Evolutionary conservation across 805 yeast genomes (phyloP).

Genomic region (Hanseniaspora jakobsenii): DNA sequence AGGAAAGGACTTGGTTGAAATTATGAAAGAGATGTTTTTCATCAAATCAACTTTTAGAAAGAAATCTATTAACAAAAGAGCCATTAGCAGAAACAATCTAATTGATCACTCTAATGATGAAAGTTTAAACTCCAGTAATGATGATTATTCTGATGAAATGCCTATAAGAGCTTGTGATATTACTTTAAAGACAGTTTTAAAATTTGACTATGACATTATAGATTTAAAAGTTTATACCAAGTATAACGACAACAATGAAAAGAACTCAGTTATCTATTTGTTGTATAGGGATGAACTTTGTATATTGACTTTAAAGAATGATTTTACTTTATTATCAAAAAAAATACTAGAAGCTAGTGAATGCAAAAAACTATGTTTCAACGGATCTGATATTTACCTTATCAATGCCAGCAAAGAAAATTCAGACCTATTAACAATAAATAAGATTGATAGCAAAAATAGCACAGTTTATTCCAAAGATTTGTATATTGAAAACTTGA

Average conservation of each 20-base stretch:
- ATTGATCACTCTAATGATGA: conserved; percentile 8
- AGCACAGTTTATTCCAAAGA: conserved; percentile 16
- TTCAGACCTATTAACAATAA: conserved; percentile 9
- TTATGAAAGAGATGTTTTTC: conserved; percentile 17
- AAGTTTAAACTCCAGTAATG: conserved; percentile 7
- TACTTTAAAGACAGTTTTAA: conserved; percentile 25
- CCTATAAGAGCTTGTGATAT: conserved; percentile 26
- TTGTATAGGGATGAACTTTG: conserved; percentile 27
- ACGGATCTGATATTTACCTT: conserved; percentile 20
- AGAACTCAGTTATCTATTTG: conserved; percentile 23
- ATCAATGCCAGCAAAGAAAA: conserved; percentile 6
- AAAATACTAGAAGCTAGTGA: conserved; percentile 20
- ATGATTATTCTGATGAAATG: conserved; percentile 23
- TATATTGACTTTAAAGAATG: conserved; percentile 21
- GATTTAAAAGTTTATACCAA: conserved; percentile 24
- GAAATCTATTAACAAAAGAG: background rate
- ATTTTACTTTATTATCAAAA: conserved; percentile 23
- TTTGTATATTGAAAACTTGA: conserved; percentile 10
- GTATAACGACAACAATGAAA: conserved; percentile 6
- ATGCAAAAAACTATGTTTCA: conserved; percentile 20
- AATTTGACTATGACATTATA: conserved; percentile 25
- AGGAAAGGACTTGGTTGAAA: conserved; percentile 25
- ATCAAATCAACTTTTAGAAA: conserved; percentile 5
- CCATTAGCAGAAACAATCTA: background rate
- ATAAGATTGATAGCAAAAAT: conserved; percentile 19